These are phyloP conservation scores for Clathrus columnatus DNA, from an alignment of 768 basidiomycete genomes.

Conservation along the genomic window DNA sequence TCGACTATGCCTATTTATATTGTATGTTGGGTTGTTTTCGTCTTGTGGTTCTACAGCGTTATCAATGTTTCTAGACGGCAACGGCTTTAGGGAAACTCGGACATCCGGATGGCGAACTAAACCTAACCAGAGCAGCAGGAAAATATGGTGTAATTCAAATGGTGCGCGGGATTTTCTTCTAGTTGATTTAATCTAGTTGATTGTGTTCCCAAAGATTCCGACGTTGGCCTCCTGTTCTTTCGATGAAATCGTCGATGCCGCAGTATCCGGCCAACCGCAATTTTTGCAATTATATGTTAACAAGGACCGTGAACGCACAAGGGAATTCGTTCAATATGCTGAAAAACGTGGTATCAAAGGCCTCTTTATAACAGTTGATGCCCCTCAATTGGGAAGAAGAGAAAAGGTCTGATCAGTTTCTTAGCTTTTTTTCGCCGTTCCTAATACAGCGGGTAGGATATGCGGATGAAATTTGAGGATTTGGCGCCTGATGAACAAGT, in stretches of 20 bases:
- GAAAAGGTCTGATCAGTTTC: slow-evolving; percentile 51
- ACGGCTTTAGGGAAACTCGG: slow-evolving; percentile 91
- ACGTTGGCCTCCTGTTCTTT: slow-evolving; percentile 94
- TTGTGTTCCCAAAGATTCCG: slow-evolving; percentile 57
- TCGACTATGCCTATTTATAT: slow-evolving; percentile 77
- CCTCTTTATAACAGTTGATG: slow-evolving; percentile 96
- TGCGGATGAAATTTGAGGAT: slow-evolving; percentile 93
- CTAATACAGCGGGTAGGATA: slow-evolving; percentile 45
- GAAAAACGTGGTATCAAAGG: slow-evolving; percentile 86
- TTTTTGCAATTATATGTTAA: slow-evolving; percentile 95
- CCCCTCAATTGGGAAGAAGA: slow-evolving; percentile 88
- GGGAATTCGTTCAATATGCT: slow-evolving; percentile 82
- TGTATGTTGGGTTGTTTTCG: slow-evolving; percentile 28
- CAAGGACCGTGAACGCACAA: slow-evolving; percentile 77
- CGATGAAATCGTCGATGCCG: slow-evolving; percentile 89
- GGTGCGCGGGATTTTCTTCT: slow-evolving; percentile 29
- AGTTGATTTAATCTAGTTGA: neutral
- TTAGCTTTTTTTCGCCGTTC: neutral
- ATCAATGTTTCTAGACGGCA: slow-evolving; percentile 40
- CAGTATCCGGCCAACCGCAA: slow-evolving; percentile 67
- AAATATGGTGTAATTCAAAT: slow-evolving; percentile 71
- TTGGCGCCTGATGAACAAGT: slow-evolving; percentile 48
- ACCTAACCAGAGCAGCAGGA: slow-evolving; percentile 80
- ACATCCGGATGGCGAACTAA: slow-evolving; percentile 91
- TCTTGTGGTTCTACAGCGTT: neutral